phyloP scores from a whole-genome alignment of 2,329 filamentous ascomycete species.

The Ambrosiella xylebori region DNA sequence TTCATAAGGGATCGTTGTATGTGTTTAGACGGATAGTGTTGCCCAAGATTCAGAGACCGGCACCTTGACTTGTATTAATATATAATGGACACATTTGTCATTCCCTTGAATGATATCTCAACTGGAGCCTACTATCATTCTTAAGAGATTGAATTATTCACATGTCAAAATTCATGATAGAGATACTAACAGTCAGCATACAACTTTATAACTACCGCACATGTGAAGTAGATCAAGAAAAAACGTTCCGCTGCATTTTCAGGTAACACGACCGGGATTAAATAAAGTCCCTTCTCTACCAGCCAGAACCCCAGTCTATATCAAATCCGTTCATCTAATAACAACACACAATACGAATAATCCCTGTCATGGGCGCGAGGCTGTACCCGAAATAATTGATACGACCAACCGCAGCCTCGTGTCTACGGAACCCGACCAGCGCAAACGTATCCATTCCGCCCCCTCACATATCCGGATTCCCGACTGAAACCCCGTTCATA shows the following conservation, averaged over 20 bases:
- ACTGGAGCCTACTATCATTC: too few species aligned
- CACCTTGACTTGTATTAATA: too few species aligned
- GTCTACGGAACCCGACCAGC: background rate
- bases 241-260: background rate
- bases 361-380: background rate
- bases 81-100: too few species aligned
- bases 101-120: too few species aligned
- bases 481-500: background rate
- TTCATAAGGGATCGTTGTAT: conserved; percentile 15
- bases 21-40: conserved; percentile 11
- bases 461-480: background rate
- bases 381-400: background rate
- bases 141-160: too few species aligned
- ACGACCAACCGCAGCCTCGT: background rate
- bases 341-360: background rate
- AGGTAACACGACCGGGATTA: background rate
- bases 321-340: background rate
- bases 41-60: conserved; percentile 14
- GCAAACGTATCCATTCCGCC: background rate
- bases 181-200: background rate
- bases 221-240: too few species aligned
- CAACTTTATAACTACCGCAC: background rate
- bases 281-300: background rate
- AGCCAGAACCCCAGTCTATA: background rate
- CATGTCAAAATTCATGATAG: too few species aligned